phyloP scores from a whole-genome alignment of 2,329 filamentous ascomycete species.

The Aspergillus calidoustus region DNA sequence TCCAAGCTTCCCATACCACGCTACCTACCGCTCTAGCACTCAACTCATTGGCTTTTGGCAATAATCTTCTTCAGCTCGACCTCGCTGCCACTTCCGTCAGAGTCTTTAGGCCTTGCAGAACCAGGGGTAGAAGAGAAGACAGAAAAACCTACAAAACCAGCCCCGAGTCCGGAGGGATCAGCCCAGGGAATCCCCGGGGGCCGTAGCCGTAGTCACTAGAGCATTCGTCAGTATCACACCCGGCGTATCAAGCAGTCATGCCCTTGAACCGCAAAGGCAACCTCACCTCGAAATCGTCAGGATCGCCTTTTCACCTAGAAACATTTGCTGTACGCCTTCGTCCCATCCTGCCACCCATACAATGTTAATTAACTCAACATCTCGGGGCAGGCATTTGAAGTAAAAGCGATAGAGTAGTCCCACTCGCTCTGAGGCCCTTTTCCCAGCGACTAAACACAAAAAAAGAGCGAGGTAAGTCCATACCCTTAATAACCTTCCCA shows the following conservation, averaged over 20 bases:
- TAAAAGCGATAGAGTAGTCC: background rate
- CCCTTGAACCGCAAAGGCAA: background rate
- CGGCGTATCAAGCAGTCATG: background rate
- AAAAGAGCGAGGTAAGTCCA: constrained; percentile 25
- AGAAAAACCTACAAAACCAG: constrained; percentile 76
- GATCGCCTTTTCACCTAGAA: constrained; percentile 85
- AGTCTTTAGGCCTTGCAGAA: constrained; percentile 1
- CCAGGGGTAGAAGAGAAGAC: background rate
- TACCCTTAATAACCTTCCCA: constrained; percentile 84
- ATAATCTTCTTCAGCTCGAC: constrained; percentile 18
- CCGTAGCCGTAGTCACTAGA: constrained; percentile 48
- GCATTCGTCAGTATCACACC: constrained; percentile 6
- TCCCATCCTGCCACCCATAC: constrained; percentile 65
- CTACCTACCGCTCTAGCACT: background rate
- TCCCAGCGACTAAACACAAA: background rate
- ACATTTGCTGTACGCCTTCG: constrained; percentile 84
- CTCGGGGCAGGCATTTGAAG: too few relatives aligned
- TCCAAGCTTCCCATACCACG: background rate
- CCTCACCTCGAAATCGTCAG: constrained; percentile 78
- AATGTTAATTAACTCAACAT: too few relatives aligned
- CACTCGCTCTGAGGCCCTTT: too few relatives aligned
- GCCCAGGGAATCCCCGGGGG: constrained; percentile 68
- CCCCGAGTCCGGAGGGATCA: constrained; percentile 75
- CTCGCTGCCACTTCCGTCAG: constrained; percentile 17
- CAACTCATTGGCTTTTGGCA: background rate